Evolutionary conservation across 306 rosid species (phyloP).

Genomic region (Vigna nakashimae): DNA sequence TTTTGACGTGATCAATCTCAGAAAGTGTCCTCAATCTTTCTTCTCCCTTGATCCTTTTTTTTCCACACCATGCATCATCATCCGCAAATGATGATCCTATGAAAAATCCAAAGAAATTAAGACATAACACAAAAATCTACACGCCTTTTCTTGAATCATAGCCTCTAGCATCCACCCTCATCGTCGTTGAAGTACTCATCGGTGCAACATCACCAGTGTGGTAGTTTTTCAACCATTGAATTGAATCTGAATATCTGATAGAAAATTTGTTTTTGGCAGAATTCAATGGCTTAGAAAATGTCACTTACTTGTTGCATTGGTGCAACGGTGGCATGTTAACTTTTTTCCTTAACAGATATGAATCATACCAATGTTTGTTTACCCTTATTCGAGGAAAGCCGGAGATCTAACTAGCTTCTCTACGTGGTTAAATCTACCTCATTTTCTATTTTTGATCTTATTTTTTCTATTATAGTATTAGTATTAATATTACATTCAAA

Average conservation of each 20-base stretch:
- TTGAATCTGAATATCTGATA: slow-evolving; percentile 42
- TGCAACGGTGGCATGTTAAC: slow-evolving; percentile 40
- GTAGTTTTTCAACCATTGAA: slow-evolving; percentile 48
- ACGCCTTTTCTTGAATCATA: slow-evolving; percentile 38
- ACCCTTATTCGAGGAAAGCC: slow-evolving; percentile 45
- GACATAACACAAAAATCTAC: slow-evolving; percentile 1
- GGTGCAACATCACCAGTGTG: slow-evolving; percentile 37
- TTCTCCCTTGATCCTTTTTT: background rate
- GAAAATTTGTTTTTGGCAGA: slow-evolving; percentile 14
- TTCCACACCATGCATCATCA: background rate
- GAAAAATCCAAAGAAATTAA: slow-evolving; percentile 32
- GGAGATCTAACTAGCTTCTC: slow-evolving; percentile 42
- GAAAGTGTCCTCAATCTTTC: background rate
- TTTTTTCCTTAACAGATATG: slow-evolving; percentile 28
- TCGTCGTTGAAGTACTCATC: slow-evolving; percentile 34
- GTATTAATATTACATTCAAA: too few relatives aligned
- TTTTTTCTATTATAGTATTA: background rate
- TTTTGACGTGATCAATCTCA: slow-evolving; percentile 5
- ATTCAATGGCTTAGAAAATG: slow-evolving; percentile 46
- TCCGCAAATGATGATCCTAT: slow-evolving; percentile 28
- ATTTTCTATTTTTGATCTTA: slow-evolving; percentile 37
- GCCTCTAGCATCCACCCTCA: slow-evolving; percentile 9
- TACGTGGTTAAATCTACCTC: slow-evolving; percentile 39
- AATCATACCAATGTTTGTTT: slow-evolving; percentile 8
- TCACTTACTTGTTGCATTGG: slow-evolving; percentile 42